phyloP scores from a whole-genome alignment of 148 eudicot species.

The Hydrangea macrophylla region DNA sequence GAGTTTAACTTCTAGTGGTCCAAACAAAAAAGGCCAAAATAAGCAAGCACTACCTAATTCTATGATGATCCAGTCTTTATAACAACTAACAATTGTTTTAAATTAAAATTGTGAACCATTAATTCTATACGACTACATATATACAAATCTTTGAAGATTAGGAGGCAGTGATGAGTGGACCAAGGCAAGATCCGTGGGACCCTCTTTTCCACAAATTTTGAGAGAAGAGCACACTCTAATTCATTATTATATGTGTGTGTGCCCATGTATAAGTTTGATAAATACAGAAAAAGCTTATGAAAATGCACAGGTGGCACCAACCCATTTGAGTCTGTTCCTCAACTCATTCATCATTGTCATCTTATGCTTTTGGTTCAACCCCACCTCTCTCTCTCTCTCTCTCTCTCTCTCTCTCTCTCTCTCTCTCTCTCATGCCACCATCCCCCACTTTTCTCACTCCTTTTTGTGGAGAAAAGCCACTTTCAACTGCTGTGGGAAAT shows the following conservation, averaged over 20 bases:
- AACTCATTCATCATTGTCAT: conserved; percentile 37
- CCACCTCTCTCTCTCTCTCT: too few relatives aligned
- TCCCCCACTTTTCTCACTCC: conserved; percentile 4
- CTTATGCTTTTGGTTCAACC: conserved; percentile 33
- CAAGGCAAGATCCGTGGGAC: conserved; percentile 29
- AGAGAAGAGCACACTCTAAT: conserved; percentile 20
- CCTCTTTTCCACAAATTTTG: conserved; percentile 36
- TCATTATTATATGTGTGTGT: background rate
- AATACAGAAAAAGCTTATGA: background rate
- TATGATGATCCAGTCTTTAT: conserved; percentile 20
- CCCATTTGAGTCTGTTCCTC: conserved; percentile 33
- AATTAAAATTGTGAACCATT: background rate
- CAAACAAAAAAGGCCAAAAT: conserved; percentile 7
- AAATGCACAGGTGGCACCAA: conserved; percentile 21
- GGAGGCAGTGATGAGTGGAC: conserved; percentile 21
- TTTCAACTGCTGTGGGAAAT: conserved; percentile 9
- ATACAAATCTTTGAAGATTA: conserved; percentile 22
- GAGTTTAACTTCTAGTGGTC: conserved; percentile 13
- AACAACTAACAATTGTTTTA: too few relatives aligned
- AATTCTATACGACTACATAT: background rate
- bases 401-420: too few relatives aligned
- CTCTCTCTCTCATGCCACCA: background rate
- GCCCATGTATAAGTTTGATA: background rate
- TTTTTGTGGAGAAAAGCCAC: conserved; percentile 15
- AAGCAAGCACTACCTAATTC: conserved; percentile 10